Conservation (phyloP, 129 eudicot genomes). For the Kitagawia praeruptora region DNA sequence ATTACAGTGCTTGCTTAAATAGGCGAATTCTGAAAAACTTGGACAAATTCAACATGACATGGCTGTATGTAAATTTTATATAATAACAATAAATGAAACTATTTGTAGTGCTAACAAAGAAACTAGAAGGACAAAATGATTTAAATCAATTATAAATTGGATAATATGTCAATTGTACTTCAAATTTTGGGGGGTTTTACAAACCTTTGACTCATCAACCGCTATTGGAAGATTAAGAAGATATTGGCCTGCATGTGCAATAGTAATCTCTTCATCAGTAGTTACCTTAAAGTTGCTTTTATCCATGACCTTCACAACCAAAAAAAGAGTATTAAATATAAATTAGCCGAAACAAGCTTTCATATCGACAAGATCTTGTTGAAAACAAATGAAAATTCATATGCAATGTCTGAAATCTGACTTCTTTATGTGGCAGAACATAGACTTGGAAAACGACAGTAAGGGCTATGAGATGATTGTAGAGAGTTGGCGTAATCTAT, state of each 20-base stretch:
- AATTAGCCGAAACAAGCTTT: neutral
- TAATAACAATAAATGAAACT: neutral
- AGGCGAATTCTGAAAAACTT: neutral
- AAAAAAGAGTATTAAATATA: neutral
- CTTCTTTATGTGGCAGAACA: neutral
- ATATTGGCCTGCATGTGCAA: conserved; percentile 88
- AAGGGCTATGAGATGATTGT: neutral
- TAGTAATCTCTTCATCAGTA: conserved; percentile 73
- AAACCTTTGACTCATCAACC: conserved; percentile 94
- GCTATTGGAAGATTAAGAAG: conserved; percentile 88
- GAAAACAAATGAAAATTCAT: neutral
- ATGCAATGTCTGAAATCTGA: neutral
- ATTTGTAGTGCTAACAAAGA: neutral
- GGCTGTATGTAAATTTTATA: neutral
- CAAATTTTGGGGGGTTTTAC: neutral
- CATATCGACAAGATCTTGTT: neutral
- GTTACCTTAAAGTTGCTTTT: conserved; percentile 88
- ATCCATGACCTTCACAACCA: conserved; percentile 58
- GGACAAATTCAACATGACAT: neutral
- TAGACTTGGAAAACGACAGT: neutral
- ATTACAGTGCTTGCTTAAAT: neutral
- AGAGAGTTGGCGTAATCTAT: neutral
- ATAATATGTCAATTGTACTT: neutral
- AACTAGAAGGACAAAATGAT: neutral
- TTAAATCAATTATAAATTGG: neutral